Evolutionary conservation across 1,139 yeast genomes (phyloP).

Genomic region (Yamadazyma jaroonii): DNA sequence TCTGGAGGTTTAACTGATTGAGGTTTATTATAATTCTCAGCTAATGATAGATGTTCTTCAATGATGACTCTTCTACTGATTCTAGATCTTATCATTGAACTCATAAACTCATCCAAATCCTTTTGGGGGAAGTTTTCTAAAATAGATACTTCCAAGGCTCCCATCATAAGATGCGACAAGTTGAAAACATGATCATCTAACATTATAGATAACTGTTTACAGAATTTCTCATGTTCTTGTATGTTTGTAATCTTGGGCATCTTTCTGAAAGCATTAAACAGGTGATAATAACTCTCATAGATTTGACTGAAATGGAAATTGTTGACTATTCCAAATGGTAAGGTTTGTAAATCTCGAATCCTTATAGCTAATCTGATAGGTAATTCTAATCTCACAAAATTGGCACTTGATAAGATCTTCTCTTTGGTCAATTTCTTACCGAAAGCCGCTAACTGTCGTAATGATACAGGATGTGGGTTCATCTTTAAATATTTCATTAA

Average conservation of each 20-base stretch:
- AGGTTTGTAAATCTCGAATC: conserved; percentile 70
- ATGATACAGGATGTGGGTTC: conserved; percentile 83
- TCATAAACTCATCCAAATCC: conserved; percentile 68
- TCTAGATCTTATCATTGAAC: conserved; percentile 76
- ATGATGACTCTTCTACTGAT: conserved; percentile 86
- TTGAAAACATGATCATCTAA: conserved; percentile 77
- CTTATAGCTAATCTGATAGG: conserved; percentile 83
- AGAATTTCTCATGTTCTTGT: conserved; percentile 72
- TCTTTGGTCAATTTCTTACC: conserved; percentile 79
- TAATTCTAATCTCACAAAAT: conserved; percentile 80
- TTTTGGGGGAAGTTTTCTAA: conserved; percentile 58
- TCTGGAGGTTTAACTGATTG: conserved; percentile 55
- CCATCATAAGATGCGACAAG: conserved; percentile 88
- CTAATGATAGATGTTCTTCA: conserved; percentile 82
- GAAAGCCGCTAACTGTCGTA: conserved; percentile 84
- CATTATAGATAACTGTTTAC: conserved; percentile 57
- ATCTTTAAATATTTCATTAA: conserved; percentile 62
- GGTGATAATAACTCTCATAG: conserved; percentile 83
- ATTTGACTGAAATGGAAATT: conserved; percentile 84
- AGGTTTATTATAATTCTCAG: conserved; percentile 56
- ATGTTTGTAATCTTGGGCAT: conserved; percentile 63
- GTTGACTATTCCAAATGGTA: conserved; percentile 82
- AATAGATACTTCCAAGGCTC: conserved; percentile 79
- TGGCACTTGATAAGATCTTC: conserved; percentile 77
- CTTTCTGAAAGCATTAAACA: conserved; percentile 80